phyloP scores from a whole-genome alignment of 2,329 filamentous ascomycete genomes.

The Cladophialophora exuberans region DNA sequence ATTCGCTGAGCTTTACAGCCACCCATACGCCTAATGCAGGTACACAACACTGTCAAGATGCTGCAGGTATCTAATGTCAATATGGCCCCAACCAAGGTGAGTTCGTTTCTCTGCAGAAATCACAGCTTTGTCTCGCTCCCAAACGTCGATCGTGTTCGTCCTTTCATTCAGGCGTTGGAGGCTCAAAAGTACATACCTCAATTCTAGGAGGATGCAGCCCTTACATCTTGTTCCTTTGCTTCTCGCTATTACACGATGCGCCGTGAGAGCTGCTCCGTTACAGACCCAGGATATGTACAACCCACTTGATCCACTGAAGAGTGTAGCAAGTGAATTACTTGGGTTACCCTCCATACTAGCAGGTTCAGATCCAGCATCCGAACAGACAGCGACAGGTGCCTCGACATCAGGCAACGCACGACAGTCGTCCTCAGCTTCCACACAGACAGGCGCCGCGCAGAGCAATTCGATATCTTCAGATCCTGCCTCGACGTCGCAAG shows the following conservation, averaged over 20 bases:
- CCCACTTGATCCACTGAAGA: slow-evolving; percentile 16
- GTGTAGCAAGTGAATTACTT: slow-evolving; percentile 21
- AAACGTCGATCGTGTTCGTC: background rate
- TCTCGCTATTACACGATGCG: slow-evolving; percentile 8
- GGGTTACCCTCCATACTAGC: slow-evolving; percentile 5
- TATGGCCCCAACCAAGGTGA: slow-evolving; percentile 3
- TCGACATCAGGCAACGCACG: background rate
- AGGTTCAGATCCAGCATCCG: background rate
- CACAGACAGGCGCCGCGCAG: background rate
- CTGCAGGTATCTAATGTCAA: slow-evolving; percentile 6
- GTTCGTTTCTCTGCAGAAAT: slow-evolving; percentile 1
- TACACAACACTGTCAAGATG: background rate
- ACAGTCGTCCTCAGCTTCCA: background rate
- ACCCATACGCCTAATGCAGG: slow-evolving; percentile 18
- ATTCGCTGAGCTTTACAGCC: slow-evolving; percentile 9
- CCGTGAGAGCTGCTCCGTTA: slow-evolving; percentile 16
- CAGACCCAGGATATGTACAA: slow-evolving; percentile 1
- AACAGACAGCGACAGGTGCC: background rate
- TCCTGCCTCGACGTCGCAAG: background rate
- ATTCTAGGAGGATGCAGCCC: slow-evolving; percentile 2
- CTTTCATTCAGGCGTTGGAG: background rate
- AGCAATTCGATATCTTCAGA: background rate
- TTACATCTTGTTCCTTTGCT: background rate
- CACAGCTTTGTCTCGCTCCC: background rate
- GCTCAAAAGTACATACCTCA: background rate